Evolutionary conservation across 345 rosid species (phyloP).

Genomic region (Chamaenerion angustifolium): DNA sequence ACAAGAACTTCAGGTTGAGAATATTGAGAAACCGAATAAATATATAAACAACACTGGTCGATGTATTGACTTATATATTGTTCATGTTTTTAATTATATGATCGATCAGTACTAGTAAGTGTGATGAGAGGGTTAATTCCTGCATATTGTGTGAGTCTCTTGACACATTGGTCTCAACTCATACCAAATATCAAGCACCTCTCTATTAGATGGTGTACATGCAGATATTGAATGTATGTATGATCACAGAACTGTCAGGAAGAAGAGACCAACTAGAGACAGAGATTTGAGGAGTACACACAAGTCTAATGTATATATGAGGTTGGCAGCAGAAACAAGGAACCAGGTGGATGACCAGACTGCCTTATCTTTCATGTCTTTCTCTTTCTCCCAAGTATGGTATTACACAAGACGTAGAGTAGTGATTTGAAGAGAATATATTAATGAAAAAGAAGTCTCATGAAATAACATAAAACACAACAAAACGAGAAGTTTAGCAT

Average conservation of each 20-base stretch:
- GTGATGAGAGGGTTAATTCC: conserved; percentile 51
- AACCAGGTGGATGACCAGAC: conserved; percentile 19
- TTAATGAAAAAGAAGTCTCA: too few relatives aligned
- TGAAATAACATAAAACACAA: too few relatives aligned
- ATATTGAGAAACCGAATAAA: neutral
- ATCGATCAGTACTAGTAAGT: conserved; percentile 29
- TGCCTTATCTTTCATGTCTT: too few relatives aligned
- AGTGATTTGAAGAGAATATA: conserved; percentile 16
- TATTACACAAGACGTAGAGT: too few relatives aligned
- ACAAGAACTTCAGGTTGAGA: neutral
- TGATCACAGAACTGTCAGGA: too few relatives aligned
- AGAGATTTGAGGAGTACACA: conserved; percentile 13
- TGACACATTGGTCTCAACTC: conserved; percentile 62
- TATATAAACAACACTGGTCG: neutral
- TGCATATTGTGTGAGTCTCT: conserved; percentile 49
- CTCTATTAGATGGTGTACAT: conserved; percentile 84
- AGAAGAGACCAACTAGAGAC: too few relatives aligned
- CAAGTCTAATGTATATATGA: conserved; percentile 55
- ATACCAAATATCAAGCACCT: conserved; percentile 59
- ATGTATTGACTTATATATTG: too few relatives aligned
- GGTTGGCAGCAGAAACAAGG: conserved; percentile 81
- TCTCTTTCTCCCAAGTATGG: too few relatives aligned
- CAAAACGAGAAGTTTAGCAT: too few relatives aligned
- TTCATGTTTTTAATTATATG: neutral
- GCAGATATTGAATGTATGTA: conserved; percentile 6